These are phyloP conservation scores for Saccharomyces mikatae DNA, from an alignment of 805 yeast genomes.

Conservation along the genomic window DNA sequence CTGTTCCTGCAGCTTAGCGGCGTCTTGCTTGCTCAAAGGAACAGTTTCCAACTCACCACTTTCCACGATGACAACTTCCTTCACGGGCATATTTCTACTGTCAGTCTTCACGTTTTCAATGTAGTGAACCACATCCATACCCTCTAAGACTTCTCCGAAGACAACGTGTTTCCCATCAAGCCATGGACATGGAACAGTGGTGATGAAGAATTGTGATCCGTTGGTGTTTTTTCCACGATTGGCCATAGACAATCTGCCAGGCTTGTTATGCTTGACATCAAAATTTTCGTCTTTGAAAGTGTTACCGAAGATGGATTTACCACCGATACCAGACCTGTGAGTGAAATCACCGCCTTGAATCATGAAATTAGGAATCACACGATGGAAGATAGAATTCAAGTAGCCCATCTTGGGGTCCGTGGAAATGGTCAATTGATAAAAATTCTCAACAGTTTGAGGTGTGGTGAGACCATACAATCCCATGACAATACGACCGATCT, in stretches of 20 bases:
- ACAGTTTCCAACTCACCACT: conserved; percentile 47
- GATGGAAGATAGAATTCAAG: conserved; percentile 57
- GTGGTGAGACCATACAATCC: conserved; percentile 83
- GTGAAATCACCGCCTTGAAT: conserved; percentile 79
- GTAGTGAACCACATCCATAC: conserved; percentile 69
- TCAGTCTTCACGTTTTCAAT: conserved; percentile 68
- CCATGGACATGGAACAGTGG: conserved; percentile 83
- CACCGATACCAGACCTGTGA: conserved; percentile 62
- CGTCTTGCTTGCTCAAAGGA: neutral
- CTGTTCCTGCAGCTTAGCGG: neutral
- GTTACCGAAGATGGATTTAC: conserved; percentile 64
- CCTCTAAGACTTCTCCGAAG: conserved; percentile 88
- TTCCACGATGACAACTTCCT: conserved; percentile 54
- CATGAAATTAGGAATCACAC: conserved; percentile 67
- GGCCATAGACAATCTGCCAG: conserved; percentile 70
- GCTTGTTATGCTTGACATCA: conserved; percentile 55
- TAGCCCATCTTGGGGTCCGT: conserved; percentile 62
- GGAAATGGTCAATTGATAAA: conserved; percentile 70
- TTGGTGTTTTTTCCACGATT: conserved; percentile 74
- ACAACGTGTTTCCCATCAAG: conserved; percentile 92
- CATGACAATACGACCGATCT: conserved; percentile 72
- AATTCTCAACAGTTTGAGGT: conserved; percentile 85
- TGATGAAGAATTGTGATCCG: conserved; percentile 90
- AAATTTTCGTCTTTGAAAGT: conserved; percentile 66
- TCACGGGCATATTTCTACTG: conserved; percentile 63